phyloP scores from a whole-genome alignment of 1,284 basidiomycete species.

The Filobasidium uniguttulatum region DNA sequence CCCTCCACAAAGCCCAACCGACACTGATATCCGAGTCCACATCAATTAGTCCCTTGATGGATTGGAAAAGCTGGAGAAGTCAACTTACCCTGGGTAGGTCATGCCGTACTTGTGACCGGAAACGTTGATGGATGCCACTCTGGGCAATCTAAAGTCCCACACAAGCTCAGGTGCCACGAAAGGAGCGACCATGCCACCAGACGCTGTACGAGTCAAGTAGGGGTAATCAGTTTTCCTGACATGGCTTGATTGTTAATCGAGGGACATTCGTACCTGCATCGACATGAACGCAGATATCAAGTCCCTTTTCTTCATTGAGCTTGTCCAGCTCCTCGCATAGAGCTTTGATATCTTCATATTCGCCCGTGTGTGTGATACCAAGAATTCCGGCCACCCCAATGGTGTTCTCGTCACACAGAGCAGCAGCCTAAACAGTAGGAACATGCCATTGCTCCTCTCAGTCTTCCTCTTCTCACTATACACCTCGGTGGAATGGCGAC shows the following conservation, averaged over 20 bases:
- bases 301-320: constrained; percentile 26
- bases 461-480: too few relatives aligned
- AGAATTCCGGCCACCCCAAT: constrained; percentile 32
- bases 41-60: too few relatives aligned
- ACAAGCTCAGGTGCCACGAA: constrained; percentile 27
- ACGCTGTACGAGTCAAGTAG: constrained; percentile 12
- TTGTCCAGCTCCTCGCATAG: constrained; percentile 25
- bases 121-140: constrained; percentile 33
- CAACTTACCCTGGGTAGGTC: constrained; percentile 21
- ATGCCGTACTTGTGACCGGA: constrained; percentile 26
- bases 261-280: constrained; percentile 10
- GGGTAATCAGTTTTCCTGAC: too few relatives aligned
- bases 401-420: constrained; percentile 37
- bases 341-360: constrained; percentile 22
- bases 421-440: constrained; percentile 30
- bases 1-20: constrained; percentile 30
- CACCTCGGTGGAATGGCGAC: too few relatives aligned
- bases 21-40: too few relatives aligned
- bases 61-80: too few relatives aligned
- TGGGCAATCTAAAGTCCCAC: constrained; percentile 35
- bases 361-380: constrained; percentile 23
- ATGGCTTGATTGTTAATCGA: too few relatives aligned
- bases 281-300: constrained; percentile 30
- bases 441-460: too few relatives aligned
- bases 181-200: constrained; percentile 33